Conservation (phyloP, 176 grass and related monocot genomes). For the sorghum (Sorghum bicolor) region Sorghum_bicolor_NCBIv3 NC_012879.2:48224001-48224500, state of each 20-base stretch:
- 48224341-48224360: no score
- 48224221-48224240: background rate
- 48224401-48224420: no score
- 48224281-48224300: background rate
- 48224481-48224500: no score
- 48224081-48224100: background rate
- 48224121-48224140: background rate
- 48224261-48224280: background rate
- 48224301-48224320: background rate
- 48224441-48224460: no score
- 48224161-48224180: background rate
- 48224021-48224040: background rate
- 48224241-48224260: background rate
- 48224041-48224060: background rate
- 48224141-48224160: background rate
- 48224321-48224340: background rate
- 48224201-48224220: background rate
- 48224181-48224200: background rate
- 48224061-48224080: background rate
- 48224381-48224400: no score
- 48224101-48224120: background rate
- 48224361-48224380: no score
- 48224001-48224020: background rate
- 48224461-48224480: no score
- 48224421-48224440: no score